phyloP scores from a whole-genome alignment of 306 rosid genomes.

The Morella rubra region DNA sequence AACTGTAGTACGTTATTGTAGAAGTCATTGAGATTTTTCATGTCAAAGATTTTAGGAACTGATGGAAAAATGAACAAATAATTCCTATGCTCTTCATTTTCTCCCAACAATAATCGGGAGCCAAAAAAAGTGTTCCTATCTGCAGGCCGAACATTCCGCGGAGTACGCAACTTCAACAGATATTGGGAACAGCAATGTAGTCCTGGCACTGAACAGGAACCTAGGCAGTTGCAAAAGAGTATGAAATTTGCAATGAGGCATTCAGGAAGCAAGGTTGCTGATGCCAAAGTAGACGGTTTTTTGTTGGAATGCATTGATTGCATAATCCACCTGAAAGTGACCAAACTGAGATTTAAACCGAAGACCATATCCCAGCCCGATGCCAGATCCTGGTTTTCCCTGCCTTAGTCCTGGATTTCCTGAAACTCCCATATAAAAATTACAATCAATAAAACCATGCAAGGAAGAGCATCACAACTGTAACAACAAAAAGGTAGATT shows the following conservation, averaged over 20 bases:
- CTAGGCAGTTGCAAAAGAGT: background rate
- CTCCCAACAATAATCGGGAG: constrained; percentile 8
- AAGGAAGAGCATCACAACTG: background rate
- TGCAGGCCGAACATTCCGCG: constrained; percentile 5
- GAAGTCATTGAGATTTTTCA: too few relatives aligned
- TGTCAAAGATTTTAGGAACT: background rate
- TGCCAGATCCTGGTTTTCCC: constrained; percentile 86
- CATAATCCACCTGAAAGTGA: constrained; percentile 77
- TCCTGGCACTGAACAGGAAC: background rate
- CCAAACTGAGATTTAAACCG: constrained; percentile 80
- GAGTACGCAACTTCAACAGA: constrained; percentile 1
- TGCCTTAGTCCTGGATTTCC: constrained; percentile 86
- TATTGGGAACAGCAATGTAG: background rate
- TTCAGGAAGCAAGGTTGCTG: constrained; percentile 70
- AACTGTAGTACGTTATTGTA: background rate
- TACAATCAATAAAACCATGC: background rate
- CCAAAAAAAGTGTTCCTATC: background rate
- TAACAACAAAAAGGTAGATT: background rate
- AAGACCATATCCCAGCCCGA: constrained; percentile 80
- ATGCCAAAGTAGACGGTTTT: constrained; percentile 71
- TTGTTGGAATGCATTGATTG: constrained; percentile 74
- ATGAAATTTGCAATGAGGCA: constrained; percentile 5
- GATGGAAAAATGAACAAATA: background rate
- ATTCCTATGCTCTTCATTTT: background rate
- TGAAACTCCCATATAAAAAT: constrained; percentile 38